Evolutionary conservation across 139 green algal species (phyloP), one percentile per base, ranked within the genome.

Genomic region (Chlorella sp.): DNA sequence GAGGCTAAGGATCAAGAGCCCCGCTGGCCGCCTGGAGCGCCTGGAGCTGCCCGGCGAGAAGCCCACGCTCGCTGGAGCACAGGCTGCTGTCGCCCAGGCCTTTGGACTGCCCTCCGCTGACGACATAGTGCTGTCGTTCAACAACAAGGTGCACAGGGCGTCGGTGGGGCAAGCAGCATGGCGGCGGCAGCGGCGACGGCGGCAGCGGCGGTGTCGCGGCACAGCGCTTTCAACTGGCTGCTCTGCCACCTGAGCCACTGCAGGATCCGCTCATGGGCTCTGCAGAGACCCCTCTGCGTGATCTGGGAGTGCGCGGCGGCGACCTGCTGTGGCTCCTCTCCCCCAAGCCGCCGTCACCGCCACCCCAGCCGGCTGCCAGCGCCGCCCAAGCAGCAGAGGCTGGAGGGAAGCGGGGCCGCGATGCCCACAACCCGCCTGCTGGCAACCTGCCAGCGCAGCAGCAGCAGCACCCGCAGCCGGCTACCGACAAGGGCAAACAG

Each of bases 271-370:
- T 86, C 0, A 32, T 16, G 6, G 81, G 81, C 7, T 13, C 38
- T 22, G 30, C 56, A 13, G 69, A 84, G 7, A 76, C 84, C 14
- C 48, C 54, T 0, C 36, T 90, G 38, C 85, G 40, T 5, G 36
- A 58, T 46, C 56, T 90, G 34, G 82, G 88, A 19, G 69, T 92
- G 28, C 82, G 83, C 58, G 36, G n/a, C 62, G 88, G 88, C 40
- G 88, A 92, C 43, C 56, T 89, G 40, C 38, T 92, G n/a, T 92
- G 88, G 88, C 44, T 90, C 19, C 68, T 90, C 11, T n/a, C 36
- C 7, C 76, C 73, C 13, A 22, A 28, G 20, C 51, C 51, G 51
- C 38, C 58, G 58, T 38, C 36, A 26, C 6, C n/a, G n/a, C 24
- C 24, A 64, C 34, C 28, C 32, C 26, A 38, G 44, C 43, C 14